Percentiles rank a stretch among this genome's conserved stretches.
phyloP scores from a whole-genome alignment of 139 green algal species.

The Pleodorina starrii region DNA sequence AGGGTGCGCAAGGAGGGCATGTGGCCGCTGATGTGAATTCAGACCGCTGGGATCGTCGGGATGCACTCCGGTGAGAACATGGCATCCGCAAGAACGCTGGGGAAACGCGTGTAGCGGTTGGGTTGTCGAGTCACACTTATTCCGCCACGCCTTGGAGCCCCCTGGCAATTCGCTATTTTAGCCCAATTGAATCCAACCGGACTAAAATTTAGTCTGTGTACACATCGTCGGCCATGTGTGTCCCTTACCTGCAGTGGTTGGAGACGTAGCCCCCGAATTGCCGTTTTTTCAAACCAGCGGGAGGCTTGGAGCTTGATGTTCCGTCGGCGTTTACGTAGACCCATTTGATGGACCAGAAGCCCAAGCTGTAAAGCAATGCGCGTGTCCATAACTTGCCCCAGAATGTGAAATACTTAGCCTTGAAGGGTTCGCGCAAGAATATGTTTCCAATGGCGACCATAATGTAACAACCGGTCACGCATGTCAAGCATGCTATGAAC shows the following conservation, averaged over 20 bases:
- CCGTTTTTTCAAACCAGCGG: not conserved
- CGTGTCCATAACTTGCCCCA: slow-evolving; percentile 72
- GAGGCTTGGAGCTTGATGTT: not conserved
- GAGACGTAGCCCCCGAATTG: slow-evolving; percentile 27
- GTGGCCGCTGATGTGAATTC: no score
- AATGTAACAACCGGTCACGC: slow-evolving; percentile 70
- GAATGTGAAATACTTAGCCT: slow-evolving; percentile 52
- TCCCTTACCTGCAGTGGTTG: slow-evolving; percentile 16
- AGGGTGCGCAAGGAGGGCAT: no score
- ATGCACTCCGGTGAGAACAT: no score
- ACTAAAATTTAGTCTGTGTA: no score
- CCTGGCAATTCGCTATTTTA: no score
- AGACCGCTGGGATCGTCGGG: not conserved
- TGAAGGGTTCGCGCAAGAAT: not conserved
- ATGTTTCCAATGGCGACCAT: slow-evolving; percentile 23
- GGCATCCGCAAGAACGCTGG: no score
- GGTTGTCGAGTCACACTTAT: no score
- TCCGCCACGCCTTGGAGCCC: no score
- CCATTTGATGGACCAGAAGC: slow-evolving; percentile 80
- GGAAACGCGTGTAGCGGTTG: no score
- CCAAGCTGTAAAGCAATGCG: slow-evolving; percentile 77
- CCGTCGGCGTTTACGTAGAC: slow-evolving; percentile 46
- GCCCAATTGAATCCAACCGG: no score
- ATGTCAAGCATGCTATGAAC: slow-evolving; percentile 45
- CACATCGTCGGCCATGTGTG: no score